These are phyloP conservation scores for Aspergillus ellipticus DNA, from an alignment of 495 filamentous ascomycete genomes.

Conservation along the genomic window DNA sequence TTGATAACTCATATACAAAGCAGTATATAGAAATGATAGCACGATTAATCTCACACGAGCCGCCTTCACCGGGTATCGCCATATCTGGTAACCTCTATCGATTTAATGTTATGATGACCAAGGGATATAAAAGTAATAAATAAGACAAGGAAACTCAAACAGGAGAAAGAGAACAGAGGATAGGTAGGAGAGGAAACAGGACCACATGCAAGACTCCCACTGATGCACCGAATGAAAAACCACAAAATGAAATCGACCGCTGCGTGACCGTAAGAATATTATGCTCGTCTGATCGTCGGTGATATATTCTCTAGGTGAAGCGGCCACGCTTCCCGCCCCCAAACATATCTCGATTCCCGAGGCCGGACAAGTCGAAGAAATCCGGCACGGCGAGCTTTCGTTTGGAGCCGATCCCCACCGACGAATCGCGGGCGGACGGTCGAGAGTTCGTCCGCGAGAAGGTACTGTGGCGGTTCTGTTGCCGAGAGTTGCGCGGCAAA, in stretches of 20 bases:
- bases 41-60: constrained; percentile 29
- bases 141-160: constrained; percentile 11
- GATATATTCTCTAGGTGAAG: constrained; percentile 51
- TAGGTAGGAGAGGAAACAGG: constrained; percentile 17
- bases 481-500: constrained; percentile 48
- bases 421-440: constrained; percentile 33
- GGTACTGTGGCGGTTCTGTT: constrained; percentile 47
- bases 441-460: constrained; percentile 41
- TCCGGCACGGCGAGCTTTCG: constrained; percentile 72
- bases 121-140: constrained; percentile 7
- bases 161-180: constrained; percentile 12
- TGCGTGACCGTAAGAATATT: constrained; percentile 37
- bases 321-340: constrained; percentile 70
- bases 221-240: constrained; percentile 37
- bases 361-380: constrained; percentile 73
- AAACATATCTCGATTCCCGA: constrained; percentile 63
- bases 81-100: constrained; percentile 40
- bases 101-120: constrained; percentile 20
- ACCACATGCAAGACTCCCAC: constrained; percentile 39
- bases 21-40: constrained; percentile 9
- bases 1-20: neutral
- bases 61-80: constrained; percentile 43
- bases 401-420: constrained; percentile 66
- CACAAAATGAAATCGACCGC: constrained; percentile 26
- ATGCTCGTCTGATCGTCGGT: constrained; percentile 39